Evolutionary conservation across 139 green algal species (phyloP).

Genomic region (Micractinium conductrix): DNA sequence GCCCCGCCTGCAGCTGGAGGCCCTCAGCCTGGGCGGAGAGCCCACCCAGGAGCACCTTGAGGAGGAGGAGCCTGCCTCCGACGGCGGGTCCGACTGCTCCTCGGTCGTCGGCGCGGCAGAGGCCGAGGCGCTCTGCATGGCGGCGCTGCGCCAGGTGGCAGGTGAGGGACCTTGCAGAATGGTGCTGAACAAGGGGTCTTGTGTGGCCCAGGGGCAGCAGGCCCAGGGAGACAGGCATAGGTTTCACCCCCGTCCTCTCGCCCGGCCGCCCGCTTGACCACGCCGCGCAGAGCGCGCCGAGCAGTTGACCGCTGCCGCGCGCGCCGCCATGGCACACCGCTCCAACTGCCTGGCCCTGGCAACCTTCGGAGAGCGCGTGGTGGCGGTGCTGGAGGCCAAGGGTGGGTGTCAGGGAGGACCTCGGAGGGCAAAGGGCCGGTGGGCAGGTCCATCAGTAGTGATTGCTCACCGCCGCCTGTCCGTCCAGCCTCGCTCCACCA

Average conservation of each 20-base stretch:
- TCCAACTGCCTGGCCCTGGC: slow-evolving; percentile 22
- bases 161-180: no score
- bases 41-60: no score
- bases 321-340: slow-evolving; percentile 8
- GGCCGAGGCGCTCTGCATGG: no score
- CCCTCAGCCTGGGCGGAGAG: not conserved
- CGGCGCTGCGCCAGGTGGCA: no score
- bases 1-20: not conserved
- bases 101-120: no score
- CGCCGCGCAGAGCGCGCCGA: not conserved
- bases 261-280: no score
- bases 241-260: no score
- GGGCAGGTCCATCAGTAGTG: not conserved
- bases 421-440: not conserved
- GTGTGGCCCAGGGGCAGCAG: no score
- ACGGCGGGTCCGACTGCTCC: no score
- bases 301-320: not conserved
- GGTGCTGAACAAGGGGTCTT: no score
- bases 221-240: no score
- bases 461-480: not conserved
- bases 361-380: not conserved
- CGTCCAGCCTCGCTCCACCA: not conserved
- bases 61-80: no score
- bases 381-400: not conserved
- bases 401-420: not conserved